Conservation (phyloP, 2,329 filamentous ascomycete genomes). For the Bipolaris oryzae region DNA sequence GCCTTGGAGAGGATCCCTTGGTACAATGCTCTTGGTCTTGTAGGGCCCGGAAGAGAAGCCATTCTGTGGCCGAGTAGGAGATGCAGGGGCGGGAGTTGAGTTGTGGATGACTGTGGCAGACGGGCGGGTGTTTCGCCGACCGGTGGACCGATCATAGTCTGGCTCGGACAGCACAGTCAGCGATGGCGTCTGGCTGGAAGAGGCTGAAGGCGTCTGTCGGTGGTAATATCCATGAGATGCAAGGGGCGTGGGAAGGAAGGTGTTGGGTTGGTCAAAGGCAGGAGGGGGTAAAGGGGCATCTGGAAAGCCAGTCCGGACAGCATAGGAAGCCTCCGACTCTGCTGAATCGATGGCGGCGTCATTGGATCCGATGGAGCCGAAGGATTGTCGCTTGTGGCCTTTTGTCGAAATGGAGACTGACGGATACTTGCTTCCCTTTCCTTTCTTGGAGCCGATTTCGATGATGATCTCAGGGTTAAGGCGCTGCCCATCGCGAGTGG, state of each 20-base stretch:
- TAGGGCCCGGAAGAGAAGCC: conserved; percentile 25
- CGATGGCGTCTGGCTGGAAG: conserved; percentile 39
- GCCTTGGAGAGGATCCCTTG: conserved; percentile 21
- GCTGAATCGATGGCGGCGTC: conserved; percentile 37
- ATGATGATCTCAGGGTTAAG: conserved; percentile 40
- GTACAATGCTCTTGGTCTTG: conserved; percentile 26
- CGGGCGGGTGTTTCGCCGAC: conserved; percentile 27
- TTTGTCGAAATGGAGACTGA: conserved; percentile 23
- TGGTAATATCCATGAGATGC: conserved; percentile 31
- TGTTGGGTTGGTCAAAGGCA: conserved; percentile 21
- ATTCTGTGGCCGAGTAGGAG: conserved; percentile 24
- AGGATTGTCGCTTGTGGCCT: conserved; percentile 35
- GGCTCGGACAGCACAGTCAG: conserved; percentile 37
- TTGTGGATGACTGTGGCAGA: conserved; percentile 40
- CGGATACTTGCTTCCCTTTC: conserved; percentile 34
- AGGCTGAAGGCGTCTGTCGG: conserved; percentile 37
- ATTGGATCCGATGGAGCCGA: conserved; percentile 30
- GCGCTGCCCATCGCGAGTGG: conserved; percentile 31
- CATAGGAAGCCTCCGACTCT: conserved; percentile 40
- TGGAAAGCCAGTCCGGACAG: conserved; percentile 41
- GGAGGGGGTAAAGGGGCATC: conserved; percentile 33
- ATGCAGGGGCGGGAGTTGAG: conserved; percentile 21
- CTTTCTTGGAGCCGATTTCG: conserved; percentile 33
- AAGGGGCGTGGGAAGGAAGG: conserved; percentile 28
- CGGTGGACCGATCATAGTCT: conserved; percentile 37